Percentiles rank a stretch among this genome's conserved stretches.
Conservation (phyloP, 495 filamentous ascomycete genomes). For the Penicillium tannophilum region DNA sequence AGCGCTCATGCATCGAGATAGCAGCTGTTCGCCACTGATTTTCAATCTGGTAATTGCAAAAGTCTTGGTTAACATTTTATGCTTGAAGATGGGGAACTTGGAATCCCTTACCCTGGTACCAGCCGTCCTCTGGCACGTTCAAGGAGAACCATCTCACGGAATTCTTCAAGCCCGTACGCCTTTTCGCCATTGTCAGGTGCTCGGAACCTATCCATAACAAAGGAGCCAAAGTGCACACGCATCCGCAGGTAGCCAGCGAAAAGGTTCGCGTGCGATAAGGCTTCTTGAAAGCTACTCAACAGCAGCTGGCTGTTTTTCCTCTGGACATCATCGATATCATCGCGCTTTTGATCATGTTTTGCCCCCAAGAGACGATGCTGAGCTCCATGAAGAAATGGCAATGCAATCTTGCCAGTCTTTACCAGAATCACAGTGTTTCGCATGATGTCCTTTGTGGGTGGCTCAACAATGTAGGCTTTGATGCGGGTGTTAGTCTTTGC, state of each 20-base stretch:
- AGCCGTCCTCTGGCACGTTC: slow-evolving; percentile 41
- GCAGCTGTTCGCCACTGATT: slow-evolving; percentile 5
- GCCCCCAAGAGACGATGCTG: background rate
- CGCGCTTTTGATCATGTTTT: background rate
- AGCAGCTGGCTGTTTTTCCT: slow-evolving; percentile 17
- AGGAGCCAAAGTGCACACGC: slow-evolving; percentile 59
- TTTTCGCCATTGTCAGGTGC: slow-evolving; percentile 33
- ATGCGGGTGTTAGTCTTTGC: slow-evolving; percentile 33
- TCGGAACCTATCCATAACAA: slow-evolving; percentile 50
- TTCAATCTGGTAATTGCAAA: background rate
- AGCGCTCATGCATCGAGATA: slow-evolving; percentile 17
- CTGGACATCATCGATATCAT: background rate
- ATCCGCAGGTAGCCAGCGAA: slow-evolving; percentile 49
- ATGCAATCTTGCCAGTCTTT: background rate
- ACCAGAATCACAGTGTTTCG: background rate
- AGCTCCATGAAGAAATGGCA: background rate
- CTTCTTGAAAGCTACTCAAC: slow-evolving; percentile 30
- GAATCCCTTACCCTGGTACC: slow-evolving; percentile 38
- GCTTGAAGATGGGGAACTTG: background rate
- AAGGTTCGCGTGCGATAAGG: slow-evolving; percentile 32
- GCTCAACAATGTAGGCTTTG: slow-evolving; percentile 45
- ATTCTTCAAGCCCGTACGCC: slow-evolving; percentile 50
- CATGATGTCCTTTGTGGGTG: slow-evolving; percentile 18
- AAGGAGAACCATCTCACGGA: slow-evolving; percentile 46
- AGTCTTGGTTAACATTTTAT: background rate